Base-by-base conservation (phyloP, 75 land plant species). In the Larix kaempferi region DNA sequence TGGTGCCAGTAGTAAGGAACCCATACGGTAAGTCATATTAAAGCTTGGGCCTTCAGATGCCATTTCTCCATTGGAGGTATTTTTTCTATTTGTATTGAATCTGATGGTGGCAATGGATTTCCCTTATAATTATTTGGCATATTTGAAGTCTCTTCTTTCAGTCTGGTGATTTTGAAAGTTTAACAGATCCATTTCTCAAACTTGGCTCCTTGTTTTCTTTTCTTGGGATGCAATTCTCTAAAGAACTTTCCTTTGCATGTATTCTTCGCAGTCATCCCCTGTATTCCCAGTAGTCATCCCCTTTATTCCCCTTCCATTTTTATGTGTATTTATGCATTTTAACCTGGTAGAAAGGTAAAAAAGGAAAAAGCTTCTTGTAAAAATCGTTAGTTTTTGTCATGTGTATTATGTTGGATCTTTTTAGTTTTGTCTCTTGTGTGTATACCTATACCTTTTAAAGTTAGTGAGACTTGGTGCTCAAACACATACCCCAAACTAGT, bases 1-100 rank as follows among this genome's bases (percentile, higher is more conserved):
- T 84, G 91, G 89, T 33, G 91, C 91, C 55, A 26, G 25, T 6
- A 89, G 64, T 56, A 60, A 27, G 23, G 89, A 86, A 71, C 65
- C 72, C 25, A 64, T 89, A 66, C 82, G 91, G 91, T 87, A 85
- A 69, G 72, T 56, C 15, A 3, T 29, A 33, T 75, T 39, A 2
- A 61, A 76, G 11, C 69, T 26, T 6, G 37, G 33, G 71, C 16
- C 35, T 66, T 35, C 35, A 35, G 33, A 66, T 66, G 2, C 33
- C 35, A 37, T 35, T 35, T 29, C 17, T 29, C 12, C 27, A 13
- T 25, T 26, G 66, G 66, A 64, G 15, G 27, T 64, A 14, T 11
- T 64, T 26, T 64, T 12, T 23, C 33, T 11, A 4, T 14, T 64
- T 64, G 5, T 66, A 65, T 65, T 65, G 17, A 66, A 16, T 35